phyloP scores from a whole-genome alignment of 2,329 filamentous ascomycete genomes.

The Xylaria multiplex region DNA sequence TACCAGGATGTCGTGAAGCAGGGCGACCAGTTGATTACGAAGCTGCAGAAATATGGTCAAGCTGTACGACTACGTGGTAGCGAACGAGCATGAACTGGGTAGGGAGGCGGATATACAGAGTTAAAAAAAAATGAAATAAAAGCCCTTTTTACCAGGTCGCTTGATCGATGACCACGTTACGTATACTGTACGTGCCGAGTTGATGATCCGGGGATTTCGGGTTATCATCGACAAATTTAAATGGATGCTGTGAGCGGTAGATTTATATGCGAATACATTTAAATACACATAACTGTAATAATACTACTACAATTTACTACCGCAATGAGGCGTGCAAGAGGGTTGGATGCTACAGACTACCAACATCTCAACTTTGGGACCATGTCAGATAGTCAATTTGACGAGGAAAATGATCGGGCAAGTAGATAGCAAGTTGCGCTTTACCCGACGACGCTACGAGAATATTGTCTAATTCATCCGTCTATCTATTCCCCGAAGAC shows the following conservation, averaged over 20 bases:
- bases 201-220: neutral
- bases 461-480: neutral
- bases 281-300: slow-evolving; percentile 37
- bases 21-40: slow-evolving; percentile 96
- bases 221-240: neutral
- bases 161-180: neutral
- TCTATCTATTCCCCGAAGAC: slow-evolving; percentile 3
- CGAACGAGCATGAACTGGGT: slow-evolving; percentile 76
- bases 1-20: slow-evolving; percentile 98
- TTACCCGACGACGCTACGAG: neutral
- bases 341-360: neutral
- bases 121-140: neutral
- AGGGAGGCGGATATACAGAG: slow-evolving; percentile 11
- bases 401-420: too few relatives aligned
- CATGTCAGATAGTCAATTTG: neutral
- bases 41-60: slow-evolving; percentile 99
- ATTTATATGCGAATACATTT: slow-evolving; percentile 30
- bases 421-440: neutral
- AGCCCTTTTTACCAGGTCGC: neutral
- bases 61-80: slow-evolving; percentile 93
- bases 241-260: neutral
- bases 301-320: neutral
- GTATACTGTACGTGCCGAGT: neutral
- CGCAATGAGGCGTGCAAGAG: slow-evolving; percentile 22
- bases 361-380: neutral